Conservation (phyloP, 331 rosid genomes). For the Telfairia occidentalis region DNA sequence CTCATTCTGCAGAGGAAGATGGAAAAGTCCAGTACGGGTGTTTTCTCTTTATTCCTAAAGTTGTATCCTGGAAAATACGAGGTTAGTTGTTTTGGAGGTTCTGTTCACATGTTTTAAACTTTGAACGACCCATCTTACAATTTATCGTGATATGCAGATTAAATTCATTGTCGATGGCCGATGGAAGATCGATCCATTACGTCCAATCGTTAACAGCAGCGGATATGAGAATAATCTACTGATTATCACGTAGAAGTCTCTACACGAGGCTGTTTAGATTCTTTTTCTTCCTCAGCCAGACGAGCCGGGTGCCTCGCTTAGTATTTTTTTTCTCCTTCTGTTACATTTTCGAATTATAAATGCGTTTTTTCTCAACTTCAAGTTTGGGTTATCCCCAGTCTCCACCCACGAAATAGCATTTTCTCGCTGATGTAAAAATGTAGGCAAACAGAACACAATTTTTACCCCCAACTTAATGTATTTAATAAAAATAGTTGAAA, state of each 20-base stretch:
- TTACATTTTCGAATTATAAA: background rate
- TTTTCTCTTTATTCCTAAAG: slow-evolving; percentile 53
- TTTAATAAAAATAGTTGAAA: background rate
- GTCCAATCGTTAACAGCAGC: slow-evolving; percentile 41
- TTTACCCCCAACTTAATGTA: background rate
- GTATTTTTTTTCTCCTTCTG: background rate
- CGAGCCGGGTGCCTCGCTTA: background rate
- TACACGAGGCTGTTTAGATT: background rate
- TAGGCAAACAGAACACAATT: background rate
- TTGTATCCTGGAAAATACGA: slow-evolving; percentile 90
- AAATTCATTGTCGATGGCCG: slow-evolving; percentile 89
- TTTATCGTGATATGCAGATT: slow-evolving; percentile 35
- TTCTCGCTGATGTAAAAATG: background rate
- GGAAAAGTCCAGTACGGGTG: slow-evolving; percentile 52
- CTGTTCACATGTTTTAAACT: background rate
- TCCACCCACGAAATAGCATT: background rate
- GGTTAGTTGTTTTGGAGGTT: slow-evolving; percentile 27
- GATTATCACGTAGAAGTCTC: slow-evolving; percentile 21
- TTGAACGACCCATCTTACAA: background rate
- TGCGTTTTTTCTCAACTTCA: background rate
- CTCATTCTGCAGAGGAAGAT: slow-evolving; percentile 53
- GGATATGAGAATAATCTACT: slow-evolving; percentile 69
- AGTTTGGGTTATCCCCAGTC: background rate
- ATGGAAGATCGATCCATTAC: slow-evolving; percentile 79
- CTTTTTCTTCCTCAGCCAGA: background rate